phyloP scores from a whole-genome alignment of 108 stramenopile genomes.

The Nitzschia sp. region DNA sequence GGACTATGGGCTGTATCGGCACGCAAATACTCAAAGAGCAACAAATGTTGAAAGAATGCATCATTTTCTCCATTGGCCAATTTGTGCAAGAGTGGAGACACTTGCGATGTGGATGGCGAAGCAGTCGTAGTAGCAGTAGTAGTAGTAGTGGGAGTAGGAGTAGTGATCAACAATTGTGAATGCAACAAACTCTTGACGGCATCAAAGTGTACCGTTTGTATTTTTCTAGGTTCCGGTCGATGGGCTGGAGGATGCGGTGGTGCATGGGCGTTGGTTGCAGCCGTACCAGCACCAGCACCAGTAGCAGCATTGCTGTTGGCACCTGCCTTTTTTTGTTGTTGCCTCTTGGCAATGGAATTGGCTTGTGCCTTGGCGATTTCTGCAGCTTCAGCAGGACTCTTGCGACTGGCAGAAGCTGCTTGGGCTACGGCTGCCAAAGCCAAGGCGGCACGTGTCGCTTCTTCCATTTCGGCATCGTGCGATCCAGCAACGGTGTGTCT shows the following conservation, averaged over 20 bases:
- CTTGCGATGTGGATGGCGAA: not conserved
- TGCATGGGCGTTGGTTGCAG: too few relatives aligned
- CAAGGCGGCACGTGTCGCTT: conserved; percentile 31
- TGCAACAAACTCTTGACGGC: conserved; percentile 34
- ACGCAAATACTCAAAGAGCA: conserved; percentile 46
- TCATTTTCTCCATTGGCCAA: conserved; percentile 49
- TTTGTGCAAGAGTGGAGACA: conserved; percentile 15
- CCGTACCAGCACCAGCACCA: not conserved
- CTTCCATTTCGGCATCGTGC: conserved; percentile 21
- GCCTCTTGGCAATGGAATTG: conserved; percentile 25
- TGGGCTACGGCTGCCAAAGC: conserved; percentile 52
- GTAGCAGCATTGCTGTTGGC: not conserved
- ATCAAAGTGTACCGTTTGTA: conserved; percentile 27
- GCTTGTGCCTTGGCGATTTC: conserved; percentile 47
- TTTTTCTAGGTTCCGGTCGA: conserved; percentile 35
- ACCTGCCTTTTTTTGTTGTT: conserved; percentile 13
- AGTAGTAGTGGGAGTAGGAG: not conserved
- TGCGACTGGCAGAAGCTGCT: conserved; percentile 49
- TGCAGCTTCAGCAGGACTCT: conserved; percentile 53
- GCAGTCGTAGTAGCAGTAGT: not conserved
- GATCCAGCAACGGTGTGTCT: not conserved
- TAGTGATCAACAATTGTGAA: conserved; percentile 14
- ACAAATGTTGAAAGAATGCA: conserved; percentile 46
- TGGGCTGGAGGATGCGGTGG: conserved; percentile 7
- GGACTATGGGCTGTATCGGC: not conserved